Percentiles rank a stretch among this genome's conserved stretches.
Conservation (phyloP, 2,329 filamentous ascomycete genomes). For the Trichophaea hybrida region DNA sequence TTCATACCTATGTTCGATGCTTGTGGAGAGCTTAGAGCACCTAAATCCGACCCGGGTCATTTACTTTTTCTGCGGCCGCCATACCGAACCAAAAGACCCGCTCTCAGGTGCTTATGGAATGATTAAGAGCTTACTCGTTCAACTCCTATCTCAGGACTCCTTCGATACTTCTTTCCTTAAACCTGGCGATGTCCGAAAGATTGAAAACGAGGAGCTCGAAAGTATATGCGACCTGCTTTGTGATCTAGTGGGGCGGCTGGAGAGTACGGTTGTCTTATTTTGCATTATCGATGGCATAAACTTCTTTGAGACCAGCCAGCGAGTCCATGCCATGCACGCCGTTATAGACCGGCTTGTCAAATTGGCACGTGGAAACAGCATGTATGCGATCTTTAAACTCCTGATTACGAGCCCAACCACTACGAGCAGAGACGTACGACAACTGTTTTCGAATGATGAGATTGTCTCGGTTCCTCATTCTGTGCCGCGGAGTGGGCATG, state of each 20-base stretch:
- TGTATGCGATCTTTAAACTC: neutral
- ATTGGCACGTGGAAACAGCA: neutral
- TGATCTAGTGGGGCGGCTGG: neutral
- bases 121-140: neutral
- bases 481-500: neutral
- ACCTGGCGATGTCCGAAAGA: neutral
- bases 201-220: neutral
- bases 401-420: neutral
- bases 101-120: neutral
- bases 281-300: neutral
- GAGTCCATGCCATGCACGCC: neutral
- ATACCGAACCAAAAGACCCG: neutral
- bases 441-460: neutral
- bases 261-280: neutral
- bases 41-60: neutral
- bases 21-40: neutral
- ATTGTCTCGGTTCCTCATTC: neutral
- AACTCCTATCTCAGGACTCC: neutral
- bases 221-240: neutral
- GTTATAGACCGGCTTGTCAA: neutral
- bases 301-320: neutral
- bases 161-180: neutral
- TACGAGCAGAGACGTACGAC: neutral
- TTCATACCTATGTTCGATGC: neutral
- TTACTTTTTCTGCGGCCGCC: neutral